phyloP scores from a whole-genome alignment of 2,329 filamentous ascomycete genomes.

The Lecanoromycetidae sp. region DNA sequence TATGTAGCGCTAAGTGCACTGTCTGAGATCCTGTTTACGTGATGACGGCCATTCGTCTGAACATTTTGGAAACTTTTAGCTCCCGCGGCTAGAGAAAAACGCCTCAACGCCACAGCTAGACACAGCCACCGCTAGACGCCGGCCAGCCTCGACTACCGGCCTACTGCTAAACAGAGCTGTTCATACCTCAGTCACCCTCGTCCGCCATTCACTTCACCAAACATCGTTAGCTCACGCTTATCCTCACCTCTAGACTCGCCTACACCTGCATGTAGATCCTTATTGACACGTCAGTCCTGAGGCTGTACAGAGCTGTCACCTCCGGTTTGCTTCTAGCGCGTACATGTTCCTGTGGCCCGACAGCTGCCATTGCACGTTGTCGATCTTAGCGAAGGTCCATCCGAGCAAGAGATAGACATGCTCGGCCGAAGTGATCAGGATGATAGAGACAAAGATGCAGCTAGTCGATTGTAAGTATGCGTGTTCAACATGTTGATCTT shows the following conservation, averaged over 20 bases:
- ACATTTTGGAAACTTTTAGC: conserved; percentile 9
- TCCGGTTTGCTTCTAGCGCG: not conserved
- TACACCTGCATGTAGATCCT: too few relatives aligned
- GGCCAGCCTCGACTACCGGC: not conserved
- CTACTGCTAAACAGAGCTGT: too few relatives aligned
- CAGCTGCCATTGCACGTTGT: not conserved
- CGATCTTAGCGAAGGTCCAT: not conserved
- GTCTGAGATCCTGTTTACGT: conserved; percentile 3
- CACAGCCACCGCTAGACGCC: not conserved
- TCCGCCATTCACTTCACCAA: not conserved
- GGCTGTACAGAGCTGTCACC: not conserved
- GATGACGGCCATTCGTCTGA: conserved; percentile 3
- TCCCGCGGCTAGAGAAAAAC: too few relatives aligned
- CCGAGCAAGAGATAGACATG: conserved; percentile 42
- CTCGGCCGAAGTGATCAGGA: conserved; percentile 47
- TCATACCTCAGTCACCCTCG: too few relatives aligned
- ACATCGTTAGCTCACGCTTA: not conserved
- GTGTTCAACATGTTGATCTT: not conserved
- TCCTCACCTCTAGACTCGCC: not conserved
- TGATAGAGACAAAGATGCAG: conserved; percentile 68
- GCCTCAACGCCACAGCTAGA: not conserved
- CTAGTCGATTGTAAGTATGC: conserved; percentile 67
- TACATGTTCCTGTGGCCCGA: not conserved
- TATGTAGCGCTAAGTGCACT: not conserved
- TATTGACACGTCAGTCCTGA: not conserved